phyloP scores from a whole-genome alignment of 2,329 filamentous ascomycete species.

The Microdochium nivale region DNA sequence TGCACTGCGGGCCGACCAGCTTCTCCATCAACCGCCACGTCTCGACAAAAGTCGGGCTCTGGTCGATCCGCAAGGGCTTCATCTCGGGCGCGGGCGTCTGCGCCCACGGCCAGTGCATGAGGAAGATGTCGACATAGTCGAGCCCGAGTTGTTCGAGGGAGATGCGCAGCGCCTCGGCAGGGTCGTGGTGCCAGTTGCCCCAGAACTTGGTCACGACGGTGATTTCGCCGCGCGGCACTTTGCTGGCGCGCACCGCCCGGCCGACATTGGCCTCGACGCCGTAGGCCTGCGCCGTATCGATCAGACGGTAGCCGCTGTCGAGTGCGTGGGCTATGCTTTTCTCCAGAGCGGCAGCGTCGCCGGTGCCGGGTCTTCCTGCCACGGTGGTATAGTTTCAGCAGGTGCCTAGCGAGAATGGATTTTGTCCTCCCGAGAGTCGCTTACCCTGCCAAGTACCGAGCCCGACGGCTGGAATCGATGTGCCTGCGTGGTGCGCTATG shows the following conservation, averaged over 20 bases:
- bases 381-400: too few species aligned
- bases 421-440: too few species aligned
- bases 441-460: conserved; percentile 21
- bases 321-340: too few species aligned
- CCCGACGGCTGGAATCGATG: conserved; percentile 18
- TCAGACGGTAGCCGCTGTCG: conserved; percentile 22
- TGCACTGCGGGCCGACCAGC: conserved; percentile 11
- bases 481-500: conserved; percentile 16
- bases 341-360: conserved; percentile 20
- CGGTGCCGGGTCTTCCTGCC: conserved; percentile 13
- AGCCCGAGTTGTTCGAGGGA: conserved; percentile 20
- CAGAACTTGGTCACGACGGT: conserved; percentile 23
- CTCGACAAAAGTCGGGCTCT: conserved; percentile 12
- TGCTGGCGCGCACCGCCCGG: conserved; percentile 12
- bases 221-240: conserved; percentile 17
- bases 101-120: conserved; percentile 19
- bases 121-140: conserved; percentile 21
- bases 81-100: conserved; percentile 10
- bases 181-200: conserved; percentile 19
- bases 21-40: conserved; percentile 23
- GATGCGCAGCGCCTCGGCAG: conserved; percentile 17
- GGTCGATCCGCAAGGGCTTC: conserved; percentile 11
- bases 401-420: too few species aligned
- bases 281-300: conserved; percentile 21
- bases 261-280: conserved; percentile 12